Percentiles rank a stretch among this genome's conserved stretches.
phyloP scores from a whole-genome alignment of 1,284 basidiomycete species.

The Apiotrichum domesticum region DNA sequence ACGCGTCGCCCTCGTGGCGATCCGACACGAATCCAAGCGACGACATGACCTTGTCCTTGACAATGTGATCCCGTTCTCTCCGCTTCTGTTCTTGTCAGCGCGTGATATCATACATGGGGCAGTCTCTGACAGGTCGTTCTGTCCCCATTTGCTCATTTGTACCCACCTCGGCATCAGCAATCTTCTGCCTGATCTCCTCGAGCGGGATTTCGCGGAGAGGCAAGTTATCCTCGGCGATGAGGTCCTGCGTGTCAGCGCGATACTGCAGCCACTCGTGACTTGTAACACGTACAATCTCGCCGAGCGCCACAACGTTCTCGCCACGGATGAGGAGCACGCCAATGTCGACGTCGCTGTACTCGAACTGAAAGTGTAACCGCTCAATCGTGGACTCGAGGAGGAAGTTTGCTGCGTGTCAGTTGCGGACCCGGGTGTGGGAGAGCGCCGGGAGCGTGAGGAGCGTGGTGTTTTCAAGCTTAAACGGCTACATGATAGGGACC shows the following conservation, averaged over 20 bases:
- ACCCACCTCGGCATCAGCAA: conserved; percentile 57
- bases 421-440: neutral
- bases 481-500: no score
- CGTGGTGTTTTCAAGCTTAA: no score
- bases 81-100: conserved; percentile 28
- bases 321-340: conserved; percentile 85
- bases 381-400: conserved; percentile 78
- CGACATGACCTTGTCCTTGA: conserved; percentile 41
- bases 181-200: conserved; percentile 60
- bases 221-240: conserved; percentile 85
- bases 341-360: conserved; percentile 42
- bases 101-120: neutral
- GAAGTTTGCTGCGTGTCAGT: conserved; percentile 67
- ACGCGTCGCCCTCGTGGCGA: conserved; percentile 47
- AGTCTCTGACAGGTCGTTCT: no score
- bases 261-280: neutral
- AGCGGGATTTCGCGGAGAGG: conserved; percentile 70
- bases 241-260: conserved; percentile 57
- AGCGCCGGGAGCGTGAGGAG: no score
- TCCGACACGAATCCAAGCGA: conserved; percentile 44
- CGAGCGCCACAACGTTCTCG: conserved; percentile 95
- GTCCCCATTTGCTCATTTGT: neutral
- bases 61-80: conserved; percentile 35
- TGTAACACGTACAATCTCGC: conserved; percentile 76
- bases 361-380: conserved; percentile 41